Conservation (phyloP, 495 filamentous ascomycete genomes). For the Physcia stellaris region DNA sequence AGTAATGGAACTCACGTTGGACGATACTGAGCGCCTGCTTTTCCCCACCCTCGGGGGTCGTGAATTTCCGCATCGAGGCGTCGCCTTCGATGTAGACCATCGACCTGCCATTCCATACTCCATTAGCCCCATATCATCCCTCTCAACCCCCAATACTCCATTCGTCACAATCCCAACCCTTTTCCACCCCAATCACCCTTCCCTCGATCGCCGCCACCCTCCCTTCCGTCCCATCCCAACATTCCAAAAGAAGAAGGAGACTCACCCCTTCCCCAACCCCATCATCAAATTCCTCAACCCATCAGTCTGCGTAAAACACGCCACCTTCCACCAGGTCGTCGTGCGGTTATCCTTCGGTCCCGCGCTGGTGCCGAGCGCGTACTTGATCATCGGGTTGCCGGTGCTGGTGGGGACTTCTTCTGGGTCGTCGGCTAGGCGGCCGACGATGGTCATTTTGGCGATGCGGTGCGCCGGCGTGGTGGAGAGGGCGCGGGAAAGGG, state of each 20-base stretch:
- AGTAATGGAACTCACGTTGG: slow-evolving; percentile 45
- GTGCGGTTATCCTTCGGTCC: slow-evolving; percentile 46
- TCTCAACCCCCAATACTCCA: no score
- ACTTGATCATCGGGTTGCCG: slow-evolving; percentile 54
- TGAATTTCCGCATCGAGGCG: slow-evolving; percentile 43
- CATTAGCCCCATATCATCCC: no score
- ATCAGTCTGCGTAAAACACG: slow-evolving; percentile 46
- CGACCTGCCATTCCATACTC: no score
- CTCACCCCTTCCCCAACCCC: slow-evolving; percentile 67
- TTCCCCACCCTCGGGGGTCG: slow-evolving; percentile 49
- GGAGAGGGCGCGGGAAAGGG: slow-evolving; percentile 45
- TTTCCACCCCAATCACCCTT: background rate
- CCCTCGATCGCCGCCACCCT: background rate
- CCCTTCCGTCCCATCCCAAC: background rate
- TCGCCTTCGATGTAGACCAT: slow-evolving; percentile 65
- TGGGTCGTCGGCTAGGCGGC: slow-evolving; percentile 54
- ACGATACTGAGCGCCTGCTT: slow-evolving; percentile 45
- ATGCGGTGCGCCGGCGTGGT: slow-evolving; percentile 30
- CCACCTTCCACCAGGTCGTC: slow-evolving; percentile 66
- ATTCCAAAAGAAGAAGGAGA: slow-evolving; percentile 13
- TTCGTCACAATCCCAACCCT: background rate
- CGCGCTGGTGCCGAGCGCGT: slow-evolving; percentile 33
- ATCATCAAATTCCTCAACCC: slow-evolving; percentile 48
- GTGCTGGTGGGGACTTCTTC: slow-evolving; percentile 51
- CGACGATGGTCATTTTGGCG: slow-evolving; percentile 58